phyloP scores from a whole-genome alignment of 2,329 filamentous ascomycete genomes.

The Pseudogymnoascus sp. region DNA sequence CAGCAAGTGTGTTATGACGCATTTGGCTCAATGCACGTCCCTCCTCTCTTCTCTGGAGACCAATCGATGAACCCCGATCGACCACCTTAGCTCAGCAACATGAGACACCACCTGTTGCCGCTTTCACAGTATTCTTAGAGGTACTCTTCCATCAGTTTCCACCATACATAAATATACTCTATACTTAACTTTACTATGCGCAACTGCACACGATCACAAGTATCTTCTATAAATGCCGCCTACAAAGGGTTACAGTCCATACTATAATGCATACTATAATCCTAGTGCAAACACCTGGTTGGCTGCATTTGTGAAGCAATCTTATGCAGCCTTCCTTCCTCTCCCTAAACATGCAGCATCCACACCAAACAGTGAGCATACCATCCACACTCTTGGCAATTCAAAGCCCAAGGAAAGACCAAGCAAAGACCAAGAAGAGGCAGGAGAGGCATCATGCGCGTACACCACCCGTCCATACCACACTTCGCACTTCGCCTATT shows the following conservation, averaged over 20 bases:
- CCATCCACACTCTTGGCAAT: neutral
- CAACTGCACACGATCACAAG: too few relatives aligned
- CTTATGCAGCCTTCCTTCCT: neutral
- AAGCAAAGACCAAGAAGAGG: neutral
- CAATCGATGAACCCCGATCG: conserved; percentile 5
- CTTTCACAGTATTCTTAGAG: neutral
- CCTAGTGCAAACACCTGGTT: neutral
- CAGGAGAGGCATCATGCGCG: neutral
- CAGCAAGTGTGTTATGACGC: neutral
- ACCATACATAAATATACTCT: neutral
- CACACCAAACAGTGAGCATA: neutral
- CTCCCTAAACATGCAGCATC: neutral
- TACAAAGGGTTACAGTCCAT: too few relatives aligned
- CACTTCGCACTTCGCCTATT: neutral
- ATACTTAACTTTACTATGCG: too few relatives aligned
- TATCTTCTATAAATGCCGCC: too few relatives aligned
- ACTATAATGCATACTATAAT: neutral
- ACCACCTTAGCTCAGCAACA: neutral
- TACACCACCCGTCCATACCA: neutral
- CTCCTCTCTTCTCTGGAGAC: neutral
- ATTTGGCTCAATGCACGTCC: conserved; percentile 8
- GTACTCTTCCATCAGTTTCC: neutral
- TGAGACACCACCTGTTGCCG: conserved; percentile 3
- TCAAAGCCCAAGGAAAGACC: neutral
- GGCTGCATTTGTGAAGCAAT: neutral